phyloP scores from a whole-genome alignment of 2,329 filamentous ascomycete genomes.

The Paramyrothecium sp. region DNA sequence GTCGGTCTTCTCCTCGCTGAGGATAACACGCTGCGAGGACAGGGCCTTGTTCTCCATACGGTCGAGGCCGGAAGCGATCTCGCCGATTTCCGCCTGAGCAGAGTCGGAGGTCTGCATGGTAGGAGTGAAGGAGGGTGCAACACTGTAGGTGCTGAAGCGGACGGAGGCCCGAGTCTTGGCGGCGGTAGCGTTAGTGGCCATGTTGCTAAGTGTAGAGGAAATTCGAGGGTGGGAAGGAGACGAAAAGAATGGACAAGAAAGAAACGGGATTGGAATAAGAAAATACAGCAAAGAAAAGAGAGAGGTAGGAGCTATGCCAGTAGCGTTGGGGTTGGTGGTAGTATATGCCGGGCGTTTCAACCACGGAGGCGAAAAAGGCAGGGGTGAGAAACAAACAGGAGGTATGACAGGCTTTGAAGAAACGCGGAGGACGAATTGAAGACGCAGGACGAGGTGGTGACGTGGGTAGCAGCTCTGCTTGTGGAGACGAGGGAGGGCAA shows the following conservation, averaged over 20 bases:
- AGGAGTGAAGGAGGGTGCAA: constrained; percentile 59
- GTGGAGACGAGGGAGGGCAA: constrained; percentile 5
- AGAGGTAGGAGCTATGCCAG: background rate
- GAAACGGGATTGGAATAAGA: too few relatives aligned
- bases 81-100: constrained; percentile 56
- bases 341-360: background rate
- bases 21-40: constrained; percentile 68
- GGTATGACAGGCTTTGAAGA: background rate
- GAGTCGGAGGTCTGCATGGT: constrained; percentile 54
- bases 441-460: too few relatives aligned
- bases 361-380: background rate
- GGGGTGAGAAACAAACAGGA: background rate
- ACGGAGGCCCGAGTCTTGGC: constrained; percentile 51
- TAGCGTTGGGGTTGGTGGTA: background rate
- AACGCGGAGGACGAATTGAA: too few relatives aligned
- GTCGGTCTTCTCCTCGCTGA: constrained; percentile 77
- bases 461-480: too few relatives aligned
- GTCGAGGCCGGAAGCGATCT: constrained; percentile 77
- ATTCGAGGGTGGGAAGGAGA: constrained; percentile 1
- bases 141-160: constrained; percentile 61
- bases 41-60: constrained; percentile 90
- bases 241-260: constrained; percentile 2
- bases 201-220: constrained; percentile 5
- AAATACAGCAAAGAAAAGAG: too few relatives aligned
- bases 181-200: constrained; percentile 15